These are phyloP conservation scores for Lantana camara DNA, from an alignment of 257 asterid genomes.

Conservation along the genomic window DNA sequence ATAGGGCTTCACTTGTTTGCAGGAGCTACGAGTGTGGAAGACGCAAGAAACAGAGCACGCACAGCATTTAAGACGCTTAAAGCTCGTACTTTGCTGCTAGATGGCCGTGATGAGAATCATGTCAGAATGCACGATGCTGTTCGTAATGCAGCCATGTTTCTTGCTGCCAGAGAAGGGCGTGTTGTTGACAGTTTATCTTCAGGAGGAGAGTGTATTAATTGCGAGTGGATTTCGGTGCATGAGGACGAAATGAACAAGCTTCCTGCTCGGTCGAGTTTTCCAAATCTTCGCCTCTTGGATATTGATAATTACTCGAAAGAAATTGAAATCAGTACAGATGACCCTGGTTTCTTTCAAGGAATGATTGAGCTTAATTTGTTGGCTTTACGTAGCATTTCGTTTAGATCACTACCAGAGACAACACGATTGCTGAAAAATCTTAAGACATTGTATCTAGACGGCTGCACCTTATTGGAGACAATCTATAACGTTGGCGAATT, in stretches of 20 bases:
- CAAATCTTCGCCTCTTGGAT: conserved; percentile 8
- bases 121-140: conserved; percentile 25
- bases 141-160: conserved; percentile 1
- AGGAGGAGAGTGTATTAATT: too few relatives aligned
- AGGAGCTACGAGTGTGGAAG: background rate
- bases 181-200: too few relatives aligned
- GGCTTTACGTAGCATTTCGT: too few relatives aligned
- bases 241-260: background rate
- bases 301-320: background rate
- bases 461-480: too few relatives aligned
- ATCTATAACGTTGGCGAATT: too few relatives aligned
- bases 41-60: conserved; percentile 9
- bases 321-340: background rate
- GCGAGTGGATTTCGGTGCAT: too few relatives aligned
- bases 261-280: background rate
- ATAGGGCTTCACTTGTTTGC: conserved; percentile 18
- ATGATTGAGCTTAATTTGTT: too few relatives aligned
- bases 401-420: too few relatives aligned
- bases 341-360: too few relatives aligned
- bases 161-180: background rate
- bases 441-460: too few relatives aligned
- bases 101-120: background rate
- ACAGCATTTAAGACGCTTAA: background rate
- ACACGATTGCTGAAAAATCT: too few relatives aligned
- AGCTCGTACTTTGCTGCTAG: conserved; percentile 17